These are phyloP conservation scores for Dryas octopetala DNA, from an alignment of 306 rosid species.

Conservation along the genomic window DNA sequence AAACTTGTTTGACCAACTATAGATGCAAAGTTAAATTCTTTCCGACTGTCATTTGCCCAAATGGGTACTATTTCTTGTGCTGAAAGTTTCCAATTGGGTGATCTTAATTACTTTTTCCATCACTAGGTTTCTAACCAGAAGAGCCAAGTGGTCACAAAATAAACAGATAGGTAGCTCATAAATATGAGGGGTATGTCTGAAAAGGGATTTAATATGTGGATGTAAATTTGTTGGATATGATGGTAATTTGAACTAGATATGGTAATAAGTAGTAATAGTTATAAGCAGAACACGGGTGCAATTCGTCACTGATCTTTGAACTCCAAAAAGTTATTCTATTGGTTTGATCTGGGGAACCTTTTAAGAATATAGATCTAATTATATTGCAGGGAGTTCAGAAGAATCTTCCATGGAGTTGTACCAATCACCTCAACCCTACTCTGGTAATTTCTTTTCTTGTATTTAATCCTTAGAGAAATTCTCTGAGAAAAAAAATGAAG, in stretches of 20 bases:
- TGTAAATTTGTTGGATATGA: background rate
- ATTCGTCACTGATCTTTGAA: background rate
- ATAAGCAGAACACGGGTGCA: background rate
- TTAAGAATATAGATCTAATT: conserved; percentile 6
- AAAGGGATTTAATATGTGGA: background rate
- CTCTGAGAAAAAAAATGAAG: background rate
- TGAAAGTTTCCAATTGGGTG: background rate
- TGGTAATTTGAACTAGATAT: background rate
- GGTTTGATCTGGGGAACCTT: background rate
- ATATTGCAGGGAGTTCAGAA: conserved; percentile 55
- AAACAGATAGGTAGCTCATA: background rate
- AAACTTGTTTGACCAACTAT: background rate
- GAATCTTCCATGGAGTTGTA: conserved; percentile 70
- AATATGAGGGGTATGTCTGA: background rate
- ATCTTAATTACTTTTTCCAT: background rate
- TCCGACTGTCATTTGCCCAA: too few species aligned
- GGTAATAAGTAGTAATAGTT: background rate
- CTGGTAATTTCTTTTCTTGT: conserved; percentile 45
- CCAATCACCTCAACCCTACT: conserved; percentile 69
- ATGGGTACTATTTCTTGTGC: background rate
- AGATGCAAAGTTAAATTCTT: too few species aligned
- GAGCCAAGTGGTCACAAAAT: background rate
- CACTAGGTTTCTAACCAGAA: background rate
- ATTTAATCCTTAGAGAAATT: background rate
- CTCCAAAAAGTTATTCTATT: background rate